Conservation (phyloP, 208 protist species). For the Acanthamoeba divionensis region DNA sequence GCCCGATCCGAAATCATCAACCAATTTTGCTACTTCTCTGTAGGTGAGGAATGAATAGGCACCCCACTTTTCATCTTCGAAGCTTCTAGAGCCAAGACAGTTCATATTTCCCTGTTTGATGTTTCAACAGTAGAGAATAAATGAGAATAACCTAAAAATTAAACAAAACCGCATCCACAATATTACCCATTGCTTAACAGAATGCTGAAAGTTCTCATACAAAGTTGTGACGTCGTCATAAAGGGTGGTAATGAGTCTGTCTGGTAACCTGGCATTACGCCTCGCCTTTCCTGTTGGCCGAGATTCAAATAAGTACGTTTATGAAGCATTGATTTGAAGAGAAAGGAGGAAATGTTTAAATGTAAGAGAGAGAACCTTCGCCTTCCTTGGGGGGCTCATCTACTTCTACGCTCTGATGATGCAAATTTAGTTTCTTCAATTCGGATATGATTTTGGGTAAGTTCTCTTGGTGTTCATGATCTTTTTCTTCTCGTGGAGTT, state of each 20-base stretch:
- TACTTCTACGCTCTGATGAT: no score
- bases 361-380: no score
- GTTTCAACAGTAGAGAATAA: neutral
- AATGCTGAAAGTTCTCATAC: slow-evolving; percentile 55
- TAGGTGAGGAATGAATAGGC: slow-evolving; percentile 33
- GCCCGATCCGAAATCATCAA: slow-evolving; percentile 34
- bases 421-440: no score
- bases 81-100: slow-evolving; percentile 18
- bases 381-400: no score
- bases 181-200: neutral
- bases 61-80: neutral
- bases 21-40: slow-evolving; percentile 41
- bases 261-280: no score
- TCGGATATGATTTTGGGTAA: no score
- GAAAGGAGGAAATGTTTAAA: no score
- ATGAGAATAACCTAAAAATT: neutral
- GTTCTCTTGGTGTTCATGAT: no score
- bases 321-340: no score
- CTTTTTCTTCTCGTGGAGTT: no score
- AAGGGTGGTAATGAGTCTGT: neutral
- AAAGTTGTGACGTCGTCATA: slow-evolving; percentile 37
- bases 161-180: neutral
- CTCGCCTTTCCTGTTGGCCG: no score
- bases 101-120: slow-evolving; percentile 20
- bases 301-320: no score